Evolutionary conservation across 2,329 filamentous ascomycete species (phyloP), one percentile per base, ranked within the genome.

Genomic region (Hypoxylon rubiginosum): DNA sequence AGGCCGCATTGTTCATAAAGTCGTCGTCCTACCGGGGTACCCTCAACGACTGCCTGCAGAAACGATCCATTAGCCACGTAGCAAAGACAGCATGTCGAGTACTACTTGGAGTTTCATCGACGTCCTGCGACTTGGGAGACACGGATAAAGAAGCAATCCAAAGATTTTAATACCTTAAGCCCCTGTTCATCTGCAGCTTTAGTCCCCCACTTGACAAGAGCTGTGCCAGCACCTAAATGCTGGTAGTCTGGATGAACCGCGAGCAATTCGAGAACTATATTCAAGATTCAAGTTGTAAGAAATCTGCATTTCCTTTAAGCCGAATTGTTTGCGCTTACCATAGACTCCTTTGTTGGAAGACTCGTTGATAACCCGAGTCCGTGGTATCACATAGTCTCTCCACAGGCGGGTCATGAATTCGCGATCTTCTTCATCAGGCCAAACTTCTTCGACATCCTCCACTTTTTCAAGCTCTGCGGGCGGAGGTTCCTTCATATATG

Each of bases 151-250:
- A n/a, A 48, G 21, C 13, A 28, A 15, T 15, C 10, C 3, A 15
- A 24, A 26, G 21, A 28, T 4, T n/a, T n/a, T 28, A 15, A 4
- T 71, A 71, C 70, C 55, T 62, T 64, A 3, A 73, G 13, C 8
- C 63, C 57, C n/a, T 62, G 45, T 39, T 68, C 17, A 53, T 73
- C 71, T 10, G 73, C 62, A 24, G 61, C 62, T 5, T 48, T 46
- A 8, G 59, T 71, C n/a, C 73, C 73, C 73, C 73, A 74, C 13
- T 52, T 24, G 6, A 74, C 73, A 1, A 74, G 71, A 46, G 66
- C 66, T 10, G 61, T 58, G 4, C 73, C 72, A 3, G 69, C 73
- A 1, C 73, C 72, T 34, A 68, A 9, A 32, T 66, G 58, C 51
- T 73, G 71, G 34, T 67, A 69, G 11, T 67, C 66, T 3, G 71